Base-by-base conservation (phyloP, 257 asterid genomes). In the Rehmannia glutinosa region DNA sequence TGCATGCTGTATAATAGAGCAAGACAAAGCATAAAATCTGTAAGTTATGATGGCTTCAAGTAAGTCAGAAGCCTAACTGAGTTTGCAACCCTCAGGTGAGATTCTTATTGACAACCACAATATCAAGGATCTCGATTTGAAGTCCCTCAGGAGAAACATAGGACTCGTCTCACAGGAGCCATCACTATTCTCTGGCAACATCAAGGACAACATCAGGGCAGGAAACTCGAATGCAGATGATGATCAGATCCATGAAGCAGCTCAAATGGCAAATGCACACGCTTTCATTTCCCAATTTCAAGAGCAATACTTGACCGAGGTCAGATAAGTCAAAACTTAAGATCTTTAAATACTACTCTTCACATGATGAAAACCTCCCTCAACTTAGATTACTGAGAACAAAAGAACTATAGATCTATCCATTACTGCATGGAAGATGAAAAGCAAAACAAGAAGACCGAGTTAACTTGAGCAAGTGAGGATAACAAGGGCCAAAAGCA, bases 161-260 rank as follows among this genome's bases (percentile, higher is more conserved):
- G 97, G 95, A 42, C 74, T 87, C 63, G 97, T 90, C 72, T 87
- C 91, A 45, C 95, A 90, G 85, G 97, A 90, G 85, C 97, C 97
- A 59, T 62, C 93, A 24, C 86, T 90, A 25, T 90, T 90, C 47
- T 63, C 89, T 21, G 97, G 95, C 55, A 90, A 75, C 72, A 90
- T 90, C 80, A 77, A 65, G 71, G 91, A 90, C 74, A 90, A 90
- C 70, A 83, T 90, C 73, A 83, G 47, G 78, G 78, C 83, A 19
- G 97, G 97, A 77, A 81, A 85, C 61, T 45, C 69, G 53, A 78
- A 79, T 21, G 87, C 97, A 59, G 76, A 74, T 57, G 95, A 90
- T 19, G 63, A 76, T 41, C 81, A 87, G 82, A 76, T 90, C 67
- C 78, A 70, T 67, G 74, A 45, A 19, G 95, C 93, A 53, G 86